These are phyloP conservation scores for Russula sp. DNA, from an alignment of 768 basidiomycete genomes.

Conservation along the genomic window DNA sequence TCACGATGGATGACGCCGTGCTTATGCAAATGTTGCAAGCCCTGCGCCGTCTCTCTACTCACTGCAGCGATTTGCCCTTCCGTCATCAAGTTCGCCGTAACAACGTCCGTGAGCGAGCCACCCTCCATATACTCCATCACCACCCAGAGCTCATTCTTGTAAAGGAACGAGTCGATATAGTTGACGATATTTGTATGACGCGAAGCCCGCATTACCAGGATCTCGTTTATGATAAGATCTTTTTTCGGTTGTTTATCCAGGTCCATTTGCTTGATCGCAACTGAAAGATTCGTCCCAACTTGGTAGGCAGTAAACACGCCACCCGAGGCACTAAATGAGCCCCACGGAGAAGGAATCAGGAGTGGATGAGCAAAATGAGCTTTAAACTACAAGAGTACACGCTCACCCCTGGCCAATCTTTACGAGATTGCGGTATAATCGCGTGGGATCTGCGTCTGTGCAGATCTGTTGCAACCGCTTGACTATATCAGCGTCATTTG, in stretches of 20 bases:
- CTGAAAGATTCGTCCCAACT: slow-evolving; percentile 87
- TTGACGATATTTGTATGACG: slow-evolving; percentile 99
- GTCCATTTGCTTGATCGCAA: slow-evolving; percentile 99
- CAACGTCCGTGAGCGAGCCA: slow-evolving; percentile 90
- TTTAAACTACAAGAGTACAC: background rate
- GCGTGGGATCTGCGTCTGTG: slow-evolving; percentile 95
- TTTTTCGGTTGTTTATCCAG: slow-evolving; percentile 99
- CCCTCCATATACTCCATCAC: slow-evolving; percentile 99
- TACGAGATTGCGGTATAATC: slow-evolving; percentile 84
- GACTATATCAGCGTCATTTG: slow-evolving; percentile 85
- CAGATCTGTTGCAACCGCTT: slow-evolving; percentile 90
- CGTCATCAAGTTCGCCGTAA: slow-evolving; percentile 96
- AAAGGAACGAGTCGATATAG: slow-evolving; percentile 96
- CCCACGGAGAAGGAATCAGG: background rate
- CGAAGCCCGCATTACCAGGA: slow-evolving; percentile 96
- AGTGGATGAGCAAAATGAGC: background rate
- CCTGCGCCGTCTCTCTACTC: slow-evolving; percentile 87
- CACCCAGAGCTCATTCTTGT: slow-evolving; percentile 98
- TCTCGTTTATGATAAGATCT: slow-evolving; percentile 99
- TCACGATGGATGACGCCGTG: slow-evolving; percentile 99
- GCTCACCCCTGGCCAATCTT: slow-evolving; percentile 97
- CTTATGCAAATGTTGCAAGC: slow-evolving; percentile 89
- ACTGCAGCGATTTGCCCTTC: slow-evolving; percentile 99
- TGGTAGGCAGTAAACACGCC: slow-evolving; percentile 99
- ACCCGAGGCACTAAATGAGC: slow-evolving; percentile 72